Percentiles rank a stretch among this genome's conserved stretches.
phyloP scores from a whole-genome alignment of 768 basidiomycete genomes.

The Podaxis sp. region DNA sequence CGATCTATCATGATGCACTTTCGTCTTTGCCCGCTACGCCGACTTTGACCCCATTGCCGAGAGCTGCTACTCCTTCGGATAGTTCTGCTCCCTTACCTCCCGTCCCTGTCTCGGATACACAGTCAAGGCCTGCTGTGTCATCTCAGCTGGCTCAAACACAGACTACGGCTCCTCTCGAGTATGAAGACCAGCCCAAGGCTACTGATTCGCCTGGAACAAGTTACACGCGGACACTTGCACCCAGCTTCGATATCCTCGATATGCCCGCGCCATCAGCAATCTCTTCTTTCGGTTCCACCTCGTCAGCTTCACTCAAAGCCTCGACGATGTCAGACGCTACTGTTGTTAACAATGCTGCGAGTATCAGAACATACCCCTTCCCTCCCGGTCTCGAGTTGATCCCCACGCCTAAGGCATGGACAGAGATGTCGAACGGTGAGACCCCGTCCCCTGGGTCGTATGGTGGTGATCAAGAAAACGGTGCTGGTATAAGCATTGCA shows the following conservation, averaged over 20 bases:
- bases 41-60: slow-evolving; percentile 39
- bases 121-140: slow-evolving; percentile 24
- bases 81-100: slow-evolving; percentile 10
- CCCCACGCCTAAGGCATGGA: slow-evolving; percentile 31
- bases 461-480: slow-evolving; percentile 25
- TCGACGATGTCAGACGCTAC: slow-evolving; percentile 3
- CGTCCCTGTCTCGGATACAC: not conserved
- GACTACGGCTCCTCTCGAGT: slow-evolving; percentile 23
- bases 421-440: slow-evolving; percentile 20
- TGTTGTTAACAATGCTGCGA: not conserved
- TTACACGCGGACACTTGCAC: slow-evolving; percentile 7
- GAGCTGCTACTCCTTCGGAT: slow-evolving; percentile 47
- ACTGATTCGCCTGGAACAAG: not conserved
- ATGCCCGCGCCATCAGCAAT: slow-evolving; percentile 54
- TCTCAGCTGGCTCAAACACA: slow-evolving; percentile 20
- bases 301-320: slow-evolving; percentile 32
- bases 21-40: slow-evolving; percentile 50
- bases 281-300: slow-evolving; percentile 44
- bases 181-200: slow-evolving; percentile 20
- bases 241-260: slow-evolving; percentile 30
- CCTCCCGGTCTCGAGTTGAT: slow-evolving; percentile 37
- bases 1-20: slow-evolving; percentile 62
- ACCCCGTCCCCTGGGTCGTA: slow-evolving; percentile 18
- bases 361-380: slow-evolving; percentile 29
- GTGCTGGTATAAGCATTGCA: slow-evolving; percentile 38